These are phyloP conservation scores for Aspergillus carbonarius DNA, from an alignment of 2,329 filamentous ascomycete species.

Conservation along the genomic window DNA sequence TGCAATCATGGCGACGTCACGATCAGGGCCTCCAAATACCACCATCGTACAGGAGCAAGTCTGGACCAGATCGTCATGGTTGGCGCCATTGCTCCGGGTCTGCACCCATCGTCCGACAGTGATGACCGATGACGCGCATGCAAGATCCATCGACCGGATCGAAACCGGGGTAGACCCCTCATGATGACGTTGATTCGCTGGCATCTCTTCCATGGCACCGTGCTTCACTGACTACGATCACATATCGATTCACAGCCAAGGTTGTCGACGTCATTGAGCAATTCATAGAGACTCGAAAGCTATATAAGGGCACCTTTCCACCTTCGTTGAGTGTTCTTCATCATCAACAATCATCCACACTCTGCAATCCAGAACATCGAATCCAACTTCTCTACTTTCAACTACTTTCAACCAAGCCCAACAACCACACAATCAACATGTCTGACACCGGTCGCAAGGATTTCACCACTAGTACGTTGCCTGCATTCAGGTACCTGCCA, in stretches of 20 bases:
- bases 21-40: neutral
- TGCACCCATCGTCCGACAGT: neutral
- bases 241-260: neutral
- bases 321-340: neutral
- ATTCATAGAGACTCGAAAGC: neutral
- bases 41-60: neutral
- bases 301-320: conserved; percentile 24
- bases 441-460: conserved; percentile 64
- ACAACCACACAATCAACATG: conserved; percentile 46
- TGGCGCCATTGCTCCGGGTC: neutral
- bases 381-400: neutral
- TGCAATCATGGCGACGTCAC: conserved; percentile 5
- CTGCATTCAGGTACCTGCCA: neutral
- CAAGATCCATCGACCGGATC: neutral
- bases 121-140: neutral
- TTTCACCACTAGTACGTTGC: conserved; percentile 50
- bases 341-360: conserved; percentile 8
- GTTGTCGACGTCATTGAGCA: conserved; percentile 21
- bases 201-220: neutral
- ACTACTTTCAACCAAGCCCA: conserved; percentile 1
- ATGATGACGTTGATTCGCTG: conserved; percentile 8
- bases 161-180: conserved; percentile 1
- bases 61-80: neutral
- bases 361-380: neutral
- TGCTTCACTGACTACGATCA: neutral